phyloP scores from a whole-genome alignment of 192 early-diverging fungal genomes.

The Podila verticillata region DNA sequence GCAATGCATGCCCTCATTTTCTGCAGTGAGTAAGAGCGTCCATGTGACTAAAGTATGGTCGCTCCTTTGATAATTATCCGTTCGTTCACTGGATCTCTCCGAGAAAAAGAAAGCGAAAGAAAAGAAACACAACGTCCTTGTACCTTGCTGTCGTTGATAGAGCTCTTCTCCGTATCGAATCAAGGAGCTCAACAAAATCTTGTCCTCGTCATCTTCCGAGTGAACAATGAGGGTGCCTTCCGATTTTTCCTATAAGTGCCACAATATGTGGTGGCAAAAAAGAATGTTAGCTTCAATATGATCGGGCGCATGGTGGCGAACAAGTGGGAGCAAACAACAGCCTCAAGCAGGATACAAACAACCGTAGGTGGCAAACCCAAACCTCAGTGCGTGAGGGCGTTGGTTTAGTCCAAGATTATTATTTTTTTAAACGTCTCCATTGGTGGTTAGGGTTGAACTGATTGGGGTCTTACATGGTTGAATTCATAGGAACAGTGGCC shows the following conservation, averaged over 20 bases:
- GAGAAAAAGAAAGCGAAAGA: too few relatives aligned
- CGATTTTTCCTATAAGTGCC: conserved; percentile 52
- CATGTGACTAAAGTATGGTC: too few relatives aligned
- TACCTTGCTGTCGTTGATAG: conserved; percentile 91
- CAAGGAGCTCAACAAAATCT: conserved; percentile 75
- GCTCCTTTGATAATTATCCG: too few relatives aligned
- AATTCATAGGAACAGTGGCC: conserved; percentile 79
- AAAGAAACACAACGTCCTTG: background rate
- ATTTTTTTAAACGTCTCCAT: too few relatives aligned
- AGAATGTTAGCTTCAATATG: background rate
- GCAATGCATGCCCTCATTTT: too few relatives aligned
- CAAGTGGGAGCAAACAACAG: too few relatives aligned
- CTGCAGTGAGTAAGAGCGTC: too few relatives aligned
- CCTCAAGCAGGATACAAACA: too few relatives aligned
- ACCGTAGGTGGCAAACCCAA: too few relatives aligned
- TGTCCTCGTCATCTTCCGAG: conserved; percentile 68
- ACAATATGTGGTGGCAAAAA: background rate
- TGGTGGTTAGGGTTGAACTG: background rate
- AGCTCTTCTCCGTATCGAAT: conserved; percentile 73
- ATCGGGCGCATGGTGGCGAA: background rate
- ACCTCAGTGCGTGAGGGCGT: too few relatives aligned
- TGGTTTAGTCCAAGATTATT: too few relatives aligned
- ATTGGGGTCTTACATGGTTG: conserved; percentile 62
- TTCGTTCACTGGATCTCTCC: too few relatives aligned
- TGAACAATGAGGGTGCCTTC: conserved; percentile 69